Conservation (phyloP, 106 monocot genomes). For the Acorus gramineus region DNA sequence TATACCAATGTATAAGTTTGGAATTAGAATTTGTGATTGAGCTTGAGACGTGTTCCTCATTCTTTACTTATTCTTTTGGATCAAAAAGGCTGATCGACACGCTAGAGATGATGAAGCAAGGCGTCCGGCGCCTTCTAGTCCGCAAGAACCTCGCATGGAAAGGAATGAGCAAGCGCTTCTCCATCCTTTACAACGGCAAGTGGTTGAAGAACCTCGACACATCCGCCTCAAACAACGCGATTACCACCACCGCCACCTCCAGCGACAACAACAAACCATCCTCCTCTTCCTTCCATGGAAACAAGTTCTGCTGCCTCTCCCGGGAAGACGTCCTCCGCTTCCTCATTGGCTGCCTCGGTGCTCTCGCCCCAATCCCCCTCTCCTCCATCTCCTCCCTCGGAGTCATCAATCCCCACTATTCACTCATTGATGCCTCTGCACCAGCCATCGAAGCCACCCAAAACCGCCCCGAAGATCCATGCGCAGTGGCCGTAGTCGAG, state of each 20-base stretch:
- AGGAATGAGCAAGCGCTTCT: conserved; percentile 85
- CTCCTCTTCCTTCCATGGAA: conserved; percentile 11
- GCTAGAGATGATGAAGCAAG: conserved; percentile 95
- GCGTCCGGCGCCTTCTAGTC: conserved; percentile 65
- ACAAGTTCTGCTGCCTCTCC: conserved; percentile 76
- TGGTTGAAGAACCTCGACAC: conserved; percentile 63
- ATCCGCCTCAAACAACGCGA: background rate
- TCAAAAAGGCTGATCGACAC: conserved; percentile 73
- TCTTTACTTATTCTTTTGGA: too few species aligned
- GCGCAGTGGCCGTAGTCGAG: conserved; percentile 62
- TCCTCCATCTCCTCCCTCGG: conserved; percentile 59
- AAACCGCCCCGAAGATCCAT: conserved; percentile 52
- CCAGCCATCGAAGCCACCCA: conserved; percentile 47
- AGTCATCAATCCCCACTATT: conserved; percentile 36
- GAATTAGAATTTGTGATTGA: too few species aligned
- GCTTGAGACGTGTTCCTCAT: too few species aligned
- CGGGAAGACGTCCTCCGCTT: conserved; percentile 84
- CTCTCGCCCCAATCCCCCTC: conserved; percentile 76
- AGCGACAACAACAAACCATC: conserved; percentile 4
- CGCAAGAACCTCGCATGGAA: conserved; percentile 71
- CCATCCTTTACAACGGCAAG: conserved; percentile 74
- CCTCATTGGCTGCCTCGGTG: conserved; percentile 81
- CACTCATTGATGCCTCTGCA: conserved; percentile 36
- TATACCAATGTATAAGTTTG: too few species aligned
- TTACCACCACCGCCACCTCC: background rate